Percentiles rank a stretch among this genome's conserved stretches.
Evolutionary conservation across 176 grass and related monocot species (phyloP).

Genomic region (Puccinellia tenuiflora): DNA sequence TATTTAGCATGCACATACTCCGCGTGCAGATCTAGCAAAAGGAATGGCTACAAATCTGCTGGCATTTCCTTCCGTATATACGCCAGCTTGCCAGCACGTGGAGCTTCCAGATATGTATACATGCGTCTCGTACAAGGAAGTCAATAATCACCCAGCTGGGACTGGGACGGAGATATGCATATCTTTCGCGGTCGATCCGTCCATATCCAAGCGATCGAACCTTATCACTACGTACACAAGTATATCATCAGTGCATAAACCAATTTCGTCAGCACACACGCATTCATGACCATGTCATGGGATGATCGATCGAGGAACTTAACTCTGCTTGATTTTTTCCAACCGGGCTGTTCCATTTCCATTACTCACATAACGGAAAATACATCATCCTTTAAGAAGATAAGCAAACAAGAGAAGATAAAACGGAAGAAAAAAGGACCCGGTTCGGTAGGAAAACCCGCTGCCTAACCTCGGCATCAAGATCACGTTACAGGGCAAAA

Average conservation of each 20-base stretch:
- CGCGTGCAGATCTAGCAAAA: not conserved
- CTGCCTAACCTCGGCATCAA: no score
- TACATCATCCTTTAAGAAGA: no score
- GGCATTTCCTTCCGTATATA: not conserved
- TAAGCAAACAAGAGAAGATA: no score
- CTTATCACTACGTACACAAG: not conserved
- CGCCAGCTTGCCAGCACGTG: not conserved
- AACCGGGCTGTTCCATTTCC: no score
- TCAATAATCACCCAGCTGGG: no score
- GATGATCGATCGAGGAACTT: not conserved
- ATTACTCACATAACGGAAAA: no score
- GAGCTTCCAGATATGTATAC: not conserved
- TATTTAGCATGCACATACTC: not conserved
- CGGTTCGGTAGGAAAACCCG: no score
- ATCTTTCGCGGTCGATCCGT: no score
- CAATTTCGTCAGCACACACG: not conserved
- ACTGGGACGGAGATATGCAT: no score
- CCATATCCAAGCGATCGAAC: not conserved
- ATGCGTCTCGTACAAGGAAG: not conserved
- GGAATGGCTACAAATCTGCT: conserved; percentile 2
- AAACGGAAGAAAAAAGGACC: no score
- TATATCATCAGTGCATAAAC: not conserved
- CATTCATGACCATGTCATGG: not conserved
- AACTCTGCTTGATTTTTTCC: not conserved
- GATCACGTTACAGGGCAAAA: no score